Percentiles rank a stretch among this genome's conserved stretches.
These are phyloP conservation scores for Eragrostis nindensis DNA, from an alignment of 176 grass and related monocot species.

Conservation along the genomic window DNA sequence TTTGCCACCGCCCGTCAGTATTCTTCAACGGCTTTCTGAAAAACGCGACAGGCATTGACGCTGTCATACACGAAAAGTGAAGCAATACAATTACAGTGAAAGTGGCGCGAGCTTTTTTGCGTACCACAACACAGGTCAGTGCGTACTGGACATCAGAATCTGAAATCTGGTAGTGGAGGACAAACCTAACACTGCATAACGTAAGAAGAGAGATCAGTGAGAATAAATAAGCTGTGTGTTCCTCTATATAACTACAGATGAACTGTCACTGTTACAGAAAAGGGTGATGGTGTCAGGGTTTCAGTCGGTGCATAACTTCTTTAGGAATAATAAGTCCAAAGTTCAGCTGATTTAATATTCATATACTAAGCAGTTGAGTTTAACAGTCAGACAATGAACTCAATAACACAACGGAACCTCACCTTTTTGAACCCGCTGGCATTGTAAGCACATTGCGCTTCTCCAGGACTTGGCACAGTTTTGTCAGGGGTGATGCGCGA, in stretches of 20 bases:
- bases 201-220: conserved; percentile 3
- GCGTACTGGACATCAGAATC: conserved; percentile 78
- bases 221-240: not conserved
- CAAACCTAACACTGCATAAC: conserved; percentile 78
- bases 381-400: not conserved
- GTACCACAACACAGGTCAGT: conserved; percentile 78
- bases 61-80: not conserved
- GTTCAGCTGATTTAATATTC: not conserved
- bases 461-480: conserved; percentile 70
- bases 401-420: not conserved
- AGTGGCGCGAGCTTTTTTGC: not conserved
- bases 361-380: not conserved
- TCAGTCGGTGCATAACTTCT: not conserved
- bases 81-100: not conserved
- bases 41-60: not conserved
- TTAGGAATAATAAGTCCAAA: not conserved
- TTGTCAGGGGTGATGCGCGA: conserved; percentile 57
- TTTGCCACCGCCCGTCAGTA: conserved; percentile 42
- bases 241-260: not conserved
- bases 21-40: conserved; percentile 79
- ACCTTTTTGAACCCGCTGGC: conserved; percentile 79
- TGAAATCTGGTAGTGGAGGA: conserved; percentile 93
- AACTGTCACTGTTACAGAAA: too few relatives aligned
- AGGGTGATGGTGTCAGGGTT: too few relatives aligned
- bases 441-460: conserved; percentile 78